Evolutionary conservation across 768 basidiomycete genomes (phyloP), one percentile per base, ranked within the genome.

Genomic region (Wakefieldia striispora): DNA sequence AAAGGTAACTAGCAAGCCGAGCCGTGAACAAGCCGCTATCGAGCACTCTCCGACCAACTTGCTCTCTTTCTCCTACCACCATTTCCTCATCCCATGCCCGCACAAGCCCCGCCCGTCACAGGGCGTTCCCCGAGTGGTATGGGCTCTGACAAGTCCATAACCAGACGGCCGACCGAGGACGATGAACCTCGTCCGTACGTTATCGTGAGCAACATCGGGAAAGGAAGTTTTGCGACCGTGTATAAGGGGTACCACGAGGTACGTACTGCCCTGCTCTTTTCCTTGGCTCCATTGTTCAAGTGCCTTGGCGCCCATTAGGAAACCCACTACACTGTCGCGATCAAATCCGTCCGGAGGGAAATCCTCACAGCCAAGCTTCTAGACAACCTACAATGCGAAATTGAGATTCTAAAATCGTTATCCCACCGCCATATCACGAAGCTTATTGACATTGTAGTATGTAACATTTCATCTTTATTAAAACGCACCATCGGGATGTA

Each of bases 331-430:
- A 78, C 83, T 42, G 89, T 97, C 33, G 97, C 97, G 8, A 86
- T 99, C 72, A 98, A 99, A 77, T 90, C 93, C 8, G 91, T 99
- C 47, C 86, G 88, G 51, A 83, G 87, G 44, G 83, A 88, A 62
- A 91, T 85, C 57, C 81, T 99, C 33, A 93, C 86, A 31, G 75
- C 89, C 13, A 99, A 97, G 71, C 80, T 97, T 16, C 84, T 97
- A 50, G 95, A 98, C 73, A 98, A 97, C 65, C 81, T 98, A n/a
- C 93, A 97, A 67, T 90, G 89, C 59, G 97, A 99, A 76, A 97
- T 98, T 50, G 85, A 92, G 54, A 97, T 99, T 55, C 82, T 98
- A 60, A 98, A 97, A 74, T 84, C 86, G 1, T 80, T 97, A 43
- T 89, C 86, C 5, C 94, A 99, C 69, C 76, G 89, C 37, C 93